Conservation (phyloP, 805 yeast genomes). For the Spathaspora gorwiae region DNA sequence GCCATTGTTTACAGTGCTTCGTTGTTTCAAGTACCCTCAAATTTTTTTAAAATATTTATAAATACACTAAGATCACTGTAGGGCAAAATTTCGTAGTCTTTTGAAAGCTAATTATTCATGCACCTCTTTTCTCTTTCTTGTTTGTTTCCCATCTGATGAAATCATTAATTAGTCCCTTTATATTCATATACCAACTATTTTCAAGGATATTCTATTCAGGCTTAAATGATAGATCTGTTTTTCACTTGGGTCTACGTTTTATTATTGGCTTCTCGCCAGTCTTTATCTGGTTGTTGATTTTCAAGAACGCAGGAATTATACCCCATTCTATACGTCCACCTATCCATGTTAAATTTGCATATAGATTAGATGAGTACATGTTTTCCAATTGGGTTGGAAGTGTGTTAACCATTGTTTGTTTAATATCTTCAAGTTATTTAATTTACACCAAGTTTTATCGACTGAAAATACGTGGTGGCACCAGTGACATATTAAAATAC, state of each 20-base stretch:
- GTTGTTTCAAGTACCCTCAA: too few relatives aligned
- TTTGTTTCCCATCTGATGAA: not conserved
- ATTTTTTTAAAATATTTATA: too few relatives aligned
- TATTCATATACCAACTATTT: constrained; percentile 9
- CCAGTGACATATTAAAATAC: not conserved
- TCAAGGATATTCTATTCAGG: constrained; percentile 18
- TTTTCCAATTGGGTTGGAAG: constrained; percentile 17
- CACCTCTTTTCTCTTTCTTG: not conserved
- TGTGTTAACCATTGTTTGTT: not conserved
- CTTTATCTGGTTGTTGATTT: constrained; percentile 50
- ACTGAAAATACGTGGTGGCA: not conserved
- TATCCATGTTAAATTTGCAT: constrained; percentile 48
- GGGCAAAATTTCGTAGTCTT: too few relatives aligned
- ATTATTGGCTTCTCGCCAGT: constrained; percentile 49
- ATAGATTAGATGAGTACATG: constrained; percentile 34
- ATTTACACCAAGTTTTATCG: constrained; percentile 2
- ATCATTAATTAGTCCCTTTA: constrained; percentile 5
- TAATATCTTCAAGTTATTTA: not conserved
- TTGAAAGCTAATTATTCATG: too few relatives aligned
- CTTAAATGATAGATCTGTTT: constrained; percentile 33
- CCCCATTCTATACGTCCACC: constrained; percentile 53
- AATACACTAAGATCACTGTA: too few relatives aligned
- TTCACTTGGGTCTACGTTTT: constrained; percentile 42
- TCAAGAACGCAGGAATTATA: constrained; percentile 55
- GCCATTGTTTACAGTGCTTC: too few relatives aligned